Evolutionary conservation across 306 rosid genomes (phyloP).

Genomic region (Pyrus betulifolia): DNA sequence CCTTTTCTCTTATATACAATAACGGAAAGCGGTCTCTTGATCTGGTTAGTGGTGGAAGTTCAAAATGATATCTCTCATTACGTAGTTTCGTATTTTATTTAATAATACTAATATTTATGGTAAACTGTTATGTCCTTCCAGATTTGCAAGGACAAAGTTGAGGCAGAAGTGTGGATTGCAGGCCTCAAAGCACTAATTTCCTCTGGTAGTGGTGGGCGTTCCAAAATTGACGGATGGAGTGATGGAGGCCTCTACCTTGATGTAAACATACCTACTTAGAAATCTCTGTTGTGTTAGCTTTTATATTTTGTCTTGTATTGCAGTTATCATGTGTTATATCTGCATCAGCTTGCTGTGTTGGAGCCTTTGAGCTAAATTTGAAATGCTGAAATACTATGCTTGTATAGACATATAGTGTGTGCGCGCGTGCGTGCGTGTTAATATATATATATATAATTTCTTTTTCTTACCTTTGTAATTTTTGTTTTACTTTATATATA

Average conservation of each 20-base stretch:
- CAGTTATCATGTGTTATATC: background rate
- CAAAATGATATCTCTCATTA: slow-evolving; percentile 8
- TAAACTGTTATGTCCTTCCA: slow-evolving; percentile 22
- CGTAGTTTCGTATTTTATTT: background rate
- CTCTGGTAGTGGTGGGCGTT: slow-evolving; percentile 94
- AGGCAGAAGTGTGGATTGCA: slow-evolving; percentile 92
- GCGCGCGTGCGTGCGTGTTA: background rate
- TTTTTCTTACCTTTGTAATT: background rate
- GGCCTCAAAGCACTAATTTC: slow-evolving; percentile 76
- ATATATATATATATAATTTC: background rate
- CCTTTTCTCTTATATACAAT: slow-evolving; percentile 86
- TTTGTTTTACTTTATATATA: background rate
- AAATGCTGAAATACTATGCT: slow-evolving; percentile 8
- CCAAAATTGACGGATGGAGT: slow-evolving; percentile 97
- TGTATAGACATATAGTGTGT: background rate
- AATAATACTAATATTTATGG: background rate
- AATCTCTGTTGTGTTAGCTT: slow-evolving; percentile 1
- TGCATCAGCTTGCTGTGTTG: background rate
- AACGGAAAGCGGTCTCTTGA: slow-evolving; percentile 91
- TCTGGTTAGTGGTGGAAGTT: slow-evolving; percentile 56
- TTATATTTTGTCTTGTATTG: slow-evolving; percentile 5
- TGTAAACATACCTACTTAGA: slow-evolving; percentile 44
- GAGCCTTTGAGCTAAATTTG: background rate
- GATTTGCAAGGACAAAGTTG: slow-evolving; percentile 98
- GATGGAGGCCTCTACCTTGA: slow-evolving; percentile 87